Percentiles rank a stretch among this genome's conserved stretches.
Conservation (phyloP, 306 rosid genomes). For the Sophora flavescens region DNA sequence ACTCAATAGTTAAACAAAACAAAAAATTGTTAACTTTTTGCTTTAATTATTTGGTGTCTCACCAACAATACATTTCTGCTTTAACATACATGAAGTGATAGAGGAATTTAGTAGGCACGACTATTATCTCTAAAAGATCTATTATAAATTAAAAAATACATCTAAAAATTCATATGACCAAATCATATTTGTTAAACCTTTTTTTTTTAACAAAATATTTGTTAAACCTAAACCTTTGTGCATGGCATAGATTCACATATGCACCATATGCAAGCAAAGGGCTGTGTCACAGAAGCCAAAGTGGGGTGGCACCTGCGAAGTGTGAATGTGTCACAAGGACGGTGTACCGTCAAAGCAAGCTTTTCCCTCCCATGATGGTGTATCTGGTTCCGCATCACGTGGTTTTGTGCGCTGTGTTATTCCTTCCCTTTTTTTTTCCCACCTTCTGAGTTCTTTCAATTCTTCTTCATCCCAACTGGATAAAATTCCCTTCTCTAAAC, state of each 20-base stretch:
- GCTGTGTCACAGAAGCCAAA: conserved; percentile 35
- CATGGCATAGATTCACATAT: background rate
- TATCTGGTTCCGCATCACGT: conserved; percentile 47
- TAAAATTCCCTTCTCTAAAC: conserved; percentile 36
- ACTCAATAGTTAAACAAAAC: no score
- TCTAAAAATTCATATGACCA: background rate
- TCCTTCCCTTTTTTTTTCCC: conserved; percentile 33
- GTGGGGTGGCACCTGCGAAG: conserved; percentile 44
- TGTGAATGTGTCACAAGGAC: conserved; percentile 46
- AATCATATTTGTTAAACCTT: background rate
- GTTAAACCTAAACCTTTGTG: no score
- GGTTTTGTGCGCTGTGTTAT: conserved; percentile 42
- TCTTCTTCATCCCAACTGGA: conserved; percentile 7
- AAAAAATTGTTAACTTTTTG: no score
- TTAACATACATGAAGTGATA: background rate
- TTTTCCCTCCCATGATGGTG: conserved; percentile 23
- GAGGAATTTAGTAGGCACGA: background rate
- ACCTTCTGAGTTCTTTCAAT: conserved; percentile 21
- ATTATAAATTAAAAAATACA: no score
- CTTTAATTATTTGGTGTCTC: no score
- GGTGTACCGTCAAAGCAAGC: conserved; percentile 36
- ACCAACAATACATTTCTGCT: no score
- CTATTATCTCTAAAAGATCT: background rate
- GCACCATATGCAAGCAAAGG: background rate
- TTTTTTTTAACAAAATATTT: no score